Percentiles rank a stretch among this genome's conserved stretches.
phyloP scores from a whole-genome alignment of 2,329 filamentous ascomycete species.

The Sporothrix protearum region DNA sequence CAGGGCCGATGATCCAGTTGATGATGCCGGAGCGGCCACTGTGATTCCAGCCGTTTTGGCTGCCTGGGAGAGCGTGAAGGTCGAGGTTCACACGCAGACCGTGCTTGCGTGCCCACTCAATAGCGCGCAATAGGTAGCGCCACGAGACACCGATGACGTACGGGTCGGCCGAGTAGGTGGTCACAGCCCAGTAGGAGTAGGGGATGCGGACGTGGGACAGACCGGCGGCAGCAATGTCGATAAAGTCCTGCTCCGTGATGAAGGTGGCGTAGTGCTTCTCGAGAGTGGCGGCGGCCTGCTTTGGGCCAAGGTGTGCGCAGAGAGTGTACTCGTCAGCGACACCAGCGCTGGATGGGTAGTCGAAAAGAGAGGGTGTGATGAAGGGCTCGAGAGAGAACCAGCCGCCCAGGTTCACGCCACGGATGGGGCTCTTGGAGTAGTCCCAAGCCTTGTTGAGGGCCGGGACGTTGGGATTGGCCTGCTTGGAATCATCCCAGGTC shows the following conservation, averaged over 20 bases:
- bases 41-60: slow-evolving; percentile 98
- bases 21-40: slow-evolving; percentile 78
- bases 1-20: slow-evolving; percentile 82
- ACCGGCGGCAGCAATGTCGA: slow-evolving; percentile 78
- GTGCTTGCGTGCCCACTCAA: slow-evolving; percentile 91
- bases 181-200: slow-evolving; percentile 91
- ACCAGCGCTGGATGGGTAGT: slow-evolving; percentile 55
- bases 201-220: slow-evolving; percentile 96
- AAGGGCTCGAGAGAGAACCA: slow-evolving; percentile 95
- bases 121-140: slow-evolving; percentile 87
- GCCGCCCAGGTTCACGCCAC: slow-evolving; percentile 88
- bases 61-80: slow-evolving; percentile 84
- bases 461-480: slow-evolving; percentile 76
- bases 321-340: slow-evolving; percentile 90
- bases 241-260: slow-evolving; percentile 78
- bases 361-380: slow-evolving; percentile 88
- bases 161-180: slow-evolving; percentile 78
- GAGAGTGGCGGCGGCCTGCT: slow-evolving; percentile 60
- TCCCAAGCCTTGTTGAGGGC: slow-evolving; percentile 72
- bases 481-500: slow-evolving; percentile 77
- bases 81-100: slow-evolving; percentile 91
- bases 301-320: slow-evolving; percentile 63
- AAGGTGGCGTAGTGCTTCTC: slow-evolving; percentile 91
- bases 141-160: slow-evolving; percentile 84
- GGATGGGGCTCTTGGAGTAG: slow-evolving; percentile 74